Percentiles rank a stretch among this genome's conserved stretches.
These are phyloP conservation scores for Mucor irregularis DNA, from an alignment of 371 early-diverging fungal genomes.

Conservation along the genomic window DNA sequence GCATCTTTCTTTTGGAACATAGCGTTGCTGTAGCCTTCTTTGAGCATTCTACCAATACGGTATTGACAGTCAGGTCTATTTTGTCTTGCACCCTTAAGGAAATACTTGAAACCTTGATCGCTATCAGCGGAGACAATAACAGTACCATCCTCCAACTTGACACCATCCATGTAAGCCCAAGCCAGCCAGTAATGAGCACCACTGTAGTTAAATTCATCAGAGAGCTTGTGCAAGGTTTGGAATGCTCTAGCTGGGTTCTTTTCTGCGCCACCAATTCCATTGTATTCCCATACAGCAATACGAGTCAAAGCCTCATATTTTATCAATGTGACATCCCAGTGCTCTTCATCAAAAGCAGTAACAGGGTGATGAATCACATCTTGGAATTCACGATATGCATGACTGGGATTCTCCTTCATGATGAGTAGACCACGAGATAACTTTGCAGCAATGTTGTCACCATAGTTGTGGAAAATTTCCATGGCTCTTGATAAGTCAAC, in stretches of 20 bases:
- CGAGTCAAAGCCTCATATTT: constrained; percentile 15
- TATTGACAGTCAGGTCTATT: constrained; percentile 2
- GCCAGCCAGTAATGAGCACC: constrained; percentile 21
- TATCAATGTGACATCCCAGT: constrained; percentile 13
- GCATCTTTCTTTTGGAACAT: constrained; percentile 5
- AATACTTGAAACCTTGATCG: constrained; percentile 6
- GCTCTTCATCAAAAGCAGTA: constrained; percentile 9
- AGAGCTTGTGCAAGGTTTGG: constrained; percentile 7
- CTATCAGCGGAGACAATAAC: neutral
- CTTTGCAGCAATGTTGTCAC: constrained; percentile 17
- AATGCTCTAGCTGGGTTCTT: constrained; percentile 11
- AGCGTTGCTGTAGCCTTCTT: neutral
- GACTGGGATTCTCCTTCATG: constrained; percentile 11
- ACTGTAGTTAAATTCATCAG: constrained; percentile 16
- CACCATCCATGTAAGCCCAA: constrained; percentile 13
- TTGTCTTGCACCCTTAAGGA: constrained; percentile 8
- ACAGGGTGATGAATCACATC: neutral
- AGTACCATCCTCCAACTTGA: constrained; percentile 3
- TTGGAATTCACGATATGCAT: constrained; percentile 11
- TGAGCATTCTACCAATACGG: constrained; percentile 16
- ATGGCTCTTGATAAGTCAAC: constrained; percentile 8
- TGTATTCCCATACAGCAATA: constrained; percentile 21
- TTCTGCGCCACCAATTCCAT: constrained; percentile 14
- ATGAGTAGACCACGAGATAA: constrained; percentile 14
- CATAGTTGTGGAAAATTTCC: constrained; percentile 3